A percentile compares a stretch with the other conserved stretches of the same genome.
Conservation (phyloP, 2,329 filamentous ascomycete genomes). For the Zelopaecilomyces penicillatus region DNA sequence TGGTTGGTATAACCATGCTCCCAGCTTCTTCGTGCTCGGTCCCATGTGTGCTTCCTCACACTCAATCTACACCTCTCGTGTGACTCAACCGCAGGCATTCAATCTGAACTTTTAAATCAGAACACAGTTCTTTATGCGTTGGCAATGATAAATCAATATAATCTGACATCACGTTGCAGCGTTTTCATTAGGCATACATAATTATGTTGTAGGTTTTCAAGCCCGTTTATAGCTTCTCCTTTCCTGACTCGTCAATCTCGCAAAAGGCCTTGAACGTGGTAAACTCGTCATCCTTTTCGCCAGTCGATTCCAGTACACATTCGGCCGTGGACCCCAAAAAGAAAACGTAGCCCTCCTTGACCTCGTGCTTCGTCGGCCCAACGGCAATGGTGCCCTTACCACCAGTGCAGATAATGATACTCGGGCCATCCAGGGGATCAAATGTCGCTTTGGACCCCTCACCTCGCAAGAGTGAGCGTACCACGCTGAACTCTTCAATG, state of each 20-base stretch:
- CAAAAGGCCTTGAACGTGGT: slow-evolving; percentile 92
- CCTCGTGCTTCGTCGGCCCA: slow-evolving; percentile 68
- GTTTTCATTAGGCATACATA: too few species aligned
- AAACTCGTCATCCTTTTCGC: slow-evolving; percentile 57
- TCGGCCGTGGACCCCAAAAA: slow-evolving; percentile 87
- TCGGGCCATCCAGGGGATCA: slow-evolving; percentile 78
- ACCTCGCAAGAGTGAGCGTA: slow-evolving; percentile 66
- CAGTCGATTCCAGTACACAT: slow-evolving; percentile 63
- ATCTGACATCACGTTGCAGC: too few species aligned
- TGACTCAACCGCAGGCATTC: too few species aligned
- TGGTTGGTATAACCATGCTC: too few species aligned
- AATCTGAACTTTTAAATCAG: too few species aligned
- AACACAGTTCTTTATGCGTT: too few species aligned
- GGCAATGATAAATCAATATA: too few species aligned
- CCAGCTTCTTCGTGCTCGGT: too few species aligned
- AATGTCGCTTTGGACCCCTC: slow-evolving; percentile 77
- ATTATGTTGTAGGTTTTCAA: neutral
- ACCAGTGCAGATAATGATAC: slow-evolving; percentile 82
- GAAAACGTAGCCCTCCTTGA: slow-evolving; percentile 66
- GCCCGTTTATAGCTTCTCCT: slow-evolving; percentile 19
- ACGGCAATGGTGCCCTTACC: slow-evolving; percentile 80
- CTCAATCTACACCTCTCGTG: too few species aligned
- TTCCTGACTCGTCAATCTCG: slow-evolving; percentile 53
- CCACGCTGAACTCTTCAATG: slow-evolving; percentile 91
- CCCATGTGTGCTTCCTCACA: too few species aligned